Conservation (phyloP, 768 basidiomycete genomes). For the Nidularia pulvinata region DNA sequence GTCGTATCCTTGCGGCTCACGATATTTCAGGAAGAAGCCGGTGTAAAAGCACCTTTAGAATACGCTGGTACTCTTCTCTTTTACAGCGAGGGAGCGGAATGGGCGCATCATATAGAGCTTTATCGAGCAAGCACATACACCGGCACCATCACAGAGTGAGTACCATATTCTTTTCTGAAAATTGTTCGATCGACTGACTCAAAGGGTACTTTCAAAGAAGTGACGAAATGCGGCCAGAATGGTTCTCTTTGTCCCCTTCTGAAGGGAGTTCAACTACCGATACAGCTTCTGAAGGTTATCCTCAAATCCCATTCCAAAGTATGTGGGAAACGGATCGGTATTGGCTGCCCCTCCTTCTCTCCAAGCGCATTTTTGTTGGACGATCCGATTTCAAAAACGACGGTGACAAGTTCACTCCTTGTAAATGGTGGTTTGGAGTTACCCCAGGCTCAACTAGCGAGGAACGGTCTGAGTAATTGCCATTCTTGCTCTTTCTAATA, state of each 20-base stretch:
- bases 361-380: slow-evolving; percentile 36
- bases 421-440: slow-evolving; percentile 44
- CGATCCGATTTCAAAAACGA: slow-evolving; percentile 40
- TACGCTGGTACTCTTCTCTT: slow-evolving; percentile 71
- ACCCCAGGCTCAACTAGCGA: slow-evolving; percentile 1
- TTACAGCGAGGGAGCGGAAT: slow-evolving; percentile 46
- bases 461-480: neutral
- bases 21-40: slow-evolving; percentile 73
- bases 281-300: slow-evolving; percentile 12
- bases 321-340: slow-evolving; percentile 64
- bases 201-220: slow-evolving; percentile 40
- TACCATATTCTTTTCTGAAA: slow-evolving; percentile 4
- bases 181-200: neutral
- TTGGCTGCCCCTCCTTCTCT: slow-evolving; percentile 68
- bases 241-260: slow-evolving; percentile 52
- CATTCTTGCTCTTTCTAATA: too few relatives aligned
- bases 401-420: slow-evolving; percentile 23
- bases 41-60: slow-evolving; percentile 63
- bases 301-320: slow-evolving; percentile 54
- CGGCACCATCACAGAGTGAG: slow-evolving; percentile 70
- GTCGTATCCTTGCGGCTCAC: neutral
- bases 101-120: slow-evolving; percentile 72
- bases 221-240: slow-evolving; percentile 87
- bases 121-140: slow-evolving; percentile 63
- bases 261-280: slow-evolving; percentile 1